phyloP scores from a whole-genome alignment of 129 eudicot genomes.

The Flaveria ramosissima region DNA sequence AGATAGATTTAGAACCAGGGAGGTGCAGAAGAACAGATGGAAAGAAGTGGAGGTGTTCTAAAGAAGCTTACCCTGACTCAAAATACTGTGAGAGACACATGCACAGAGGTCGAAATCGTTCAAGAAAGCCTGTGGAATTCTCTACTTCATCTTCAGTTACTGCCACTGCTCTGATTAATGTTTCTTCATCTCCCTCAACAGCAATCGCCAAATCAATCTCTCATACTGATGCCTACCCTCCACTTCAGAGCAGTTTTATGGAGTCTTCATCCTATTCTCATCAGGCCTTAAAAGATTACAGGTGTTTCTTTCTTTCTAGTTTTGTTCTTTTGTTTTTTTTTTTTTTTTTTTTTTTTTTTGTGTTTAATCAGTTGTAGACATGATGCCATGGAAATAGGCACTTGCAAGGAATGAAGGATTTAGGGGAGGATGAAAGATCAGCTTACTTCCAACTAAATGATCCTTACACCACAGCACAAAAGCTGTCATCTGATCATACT shows the following conservation, averaged over 20 bases:
- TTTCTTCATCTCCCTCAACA: slow-evolving; percentile 31
- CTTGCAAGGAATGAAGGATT: slow-evolving; percentile 40
- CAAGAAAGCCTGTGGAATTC: slow-evolving; percentile 66
- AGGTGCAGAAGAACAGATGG: slow-evolving; percentile 81
- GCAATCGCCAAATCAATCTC: slow-evolving; percentile 20
- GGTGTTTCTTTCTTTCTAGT: not conserved
- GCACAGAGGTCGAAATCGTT: slow-evolving; percentile 59
- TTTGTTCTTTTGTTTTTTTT: not conserved
- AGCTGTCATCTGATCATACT: slow-evolving; percentile 24
- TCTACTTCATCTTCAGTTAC: slow-evolving; percentile 21
- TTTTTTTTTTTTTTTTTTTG: not conserved
- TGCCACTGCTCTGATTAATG: not conserved
- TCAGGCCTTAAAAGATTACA: slow-evolving; percentile 35
- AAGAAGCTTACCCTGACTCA: slow-evolving; percentile 59
- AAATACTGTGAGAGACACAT: slow-evolving; percentile 67
- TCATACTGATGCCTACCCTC: slow-evolving; percentile 26
- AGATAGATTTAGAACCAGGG: slow-evolving; percentile 61
- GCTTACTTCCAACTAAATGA: slow-evolving; percentile 32
- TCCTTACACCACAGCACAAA: slow-evolving; percentile 32
- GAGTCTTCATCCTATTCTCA: slow-evolving; percentile 27
- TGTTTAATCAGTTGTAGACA: not conserved
- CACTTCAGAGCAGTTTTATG: slow-evolving; percentile 21
- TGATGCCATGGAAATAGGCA: slow-evolving; percentile 24
- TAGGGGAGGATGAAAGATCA: slow-evolving; percentile 39
- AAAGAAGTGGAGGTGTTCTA: slow-evolving; percentile 74